Base-by-base conservation (phyloP, 441 rosid genomes). In the Erodium moschatum region DNA sequence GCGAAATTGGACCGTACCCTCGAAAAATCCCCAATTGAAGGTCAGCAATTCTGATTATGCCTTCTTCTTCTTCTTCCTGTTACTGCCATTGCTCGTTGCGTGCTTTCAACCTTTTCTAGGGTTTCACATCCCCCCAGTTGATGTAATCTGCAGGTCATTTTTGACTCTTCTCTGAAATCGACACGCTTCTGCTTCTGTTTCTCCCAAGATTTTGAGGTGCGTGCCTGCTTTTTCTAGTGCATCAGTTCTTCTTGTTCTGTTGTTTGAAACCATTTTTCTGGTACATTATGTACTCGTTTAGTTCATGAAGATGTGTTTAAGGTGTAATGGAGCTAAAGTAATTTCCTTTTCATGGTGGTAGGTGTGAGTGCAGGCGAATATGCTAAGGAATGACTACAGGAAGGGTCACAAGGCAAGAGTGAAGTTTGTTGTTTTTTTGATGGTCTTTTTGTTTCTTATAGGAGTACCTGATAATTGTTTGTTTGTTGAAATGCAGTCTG, bases 391-490 rank as follows among this genome's bases (percentile, higher is more conserved):
- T 82, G 89, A 73, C 77, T 65, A 74, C 42, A 27, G 73, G 71
- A 33, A 80, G n/a, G n/a, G n/a, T n/a, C n/a, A n/a, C n/a, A n/a
- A n/a, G 64, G 86, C 74, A 77, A 74, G 74, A 66, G 69, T 73
- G 11, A 3, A 2, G 69, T n/a, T n/a, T n/a, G 65, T 73, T 20
- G 48, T 63, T 68, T 35, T 64, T 76, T 61, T 54, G 66, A 38
- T 66, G 1, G 6, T 48, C 46, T 38, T 7, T 61, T 8, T 68
- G n/a, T 62, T 38, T 62, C 33, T 61, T 6, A n/a, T 78, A 64
- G 74, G 9, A 62, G 60, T 62, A 40, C 29, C 68, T 70, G 56
- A 72, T 75, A 15, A 27, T 46, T 66, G 29, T 67, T 69, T 67
- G 24, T 56, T 62, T 67, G 24, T 72, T 67, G 66, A 31, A 60